Evolutionary conservation across 148 eudicot species (phyloP).

Genomic region (Diospyros lotus): DNA sequence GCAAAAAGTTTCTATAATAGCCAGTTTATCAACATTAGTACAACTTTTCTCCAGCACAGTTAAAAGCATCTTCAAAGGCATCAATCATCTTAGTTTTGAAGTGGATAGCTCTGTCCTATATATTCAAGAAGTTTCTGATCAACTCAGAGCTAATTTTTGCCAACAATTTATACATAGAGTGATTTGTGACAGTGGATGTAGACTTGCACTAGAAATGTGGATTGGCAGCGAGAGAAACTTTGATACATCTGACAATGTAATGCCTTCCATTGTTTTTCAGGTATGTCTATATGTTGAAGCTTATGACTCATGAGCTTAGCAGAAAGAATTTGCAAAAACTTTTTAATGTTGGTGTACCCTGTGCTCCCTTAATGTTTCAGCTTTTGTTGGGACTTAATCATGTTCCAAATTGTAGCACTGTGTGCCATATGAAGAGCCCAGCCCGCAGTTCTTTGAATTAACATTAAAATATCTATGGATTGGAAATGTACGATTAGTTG

Average conservation of each 20-base stretch:
- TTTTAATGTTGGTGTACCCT: background rate
- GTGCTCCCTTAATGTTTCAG: background rate
- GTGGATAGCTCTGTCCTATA: constrained; percentile 18
- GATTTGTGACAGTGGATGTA: constrained; percentile 20
- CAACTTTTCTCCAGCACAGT: constrained; percentile 24
- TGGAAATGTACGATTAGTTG: background rate
- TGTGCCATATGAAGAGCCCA: background rate
- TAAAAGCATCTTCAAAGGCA: constrained; percentile 24
- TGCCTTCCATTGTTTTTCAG: constrained; percentile 38
- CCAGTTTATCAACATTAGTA: constrained; percentile 30
- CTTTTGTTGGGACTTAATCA: background rate
- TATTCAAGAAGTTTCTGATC: constrained; percentile 13
- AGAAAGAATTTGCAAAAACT: background rate
- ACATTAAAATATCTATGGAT: background rate
- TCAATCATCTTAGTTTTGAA: constrained; percentile 24
- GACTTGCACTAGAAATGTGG: constrained; percentile 11
- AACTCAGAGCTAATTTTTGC: constrained; percentile 22
- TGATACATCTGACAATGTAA: constrained; percentile 9
- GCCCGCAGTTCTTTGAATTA: background rate
- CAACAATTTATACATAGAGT: constrained; percentile 22
- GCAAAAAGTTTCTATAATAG: constrained; percentile 34
- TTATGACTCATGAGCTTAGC: background rate
- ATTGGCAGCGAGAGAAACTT: constrained; percentile 13
- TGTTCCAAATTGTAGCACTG: background rate
- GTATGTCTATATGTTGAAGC: constrained; percentile 17